Percentiles rank a stretch among this genome's conserved stretches.
phyloP scores from a whole-genome alignment of 1,139 yeast species.

The Blastobotrys malaysiensis region DNA sequence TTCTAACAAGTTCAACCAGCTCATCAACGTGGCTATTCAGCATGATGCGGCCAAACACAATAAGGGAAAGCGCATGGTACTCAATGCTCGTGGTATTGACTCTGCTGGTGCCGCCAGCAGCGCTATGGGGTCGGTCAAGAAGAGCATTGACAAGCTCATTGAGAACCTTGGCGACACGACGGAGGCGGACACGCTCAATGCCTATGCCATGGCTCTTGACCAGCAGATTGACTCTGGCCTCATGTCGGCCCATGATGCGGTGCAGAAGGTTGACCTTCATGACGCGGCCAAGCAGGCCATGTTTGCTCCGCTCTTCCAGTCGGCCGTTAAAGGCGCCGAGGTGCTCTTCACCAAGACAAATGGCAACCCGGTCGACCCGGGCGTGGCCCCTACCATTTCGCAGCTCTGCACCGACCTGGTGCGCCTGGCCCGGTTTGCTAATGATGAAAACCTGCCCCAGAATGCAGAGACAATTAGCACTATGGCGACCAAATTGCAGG shows the following conservation, averaged over 20 bases:
- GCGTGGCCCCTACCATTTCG: neutral
- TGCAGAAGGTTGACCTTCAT: neutral
- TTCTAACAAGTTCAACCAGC: constrained; percentile 5
- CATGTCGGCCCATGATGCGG: neutral
- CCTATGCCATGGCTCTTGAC: neutral
- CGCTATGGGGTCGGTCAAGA: neutral
- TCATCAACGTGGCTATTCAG: neutral
- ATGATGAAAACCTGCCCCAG: neutral
- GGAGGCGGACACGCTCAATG: neutral
- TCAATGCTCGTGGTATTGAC: neutral
- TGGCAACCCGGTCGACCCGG: neutral
- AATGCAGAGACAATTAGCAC: neutral
- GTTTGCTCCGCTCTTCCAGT: constrained; percentile 18
- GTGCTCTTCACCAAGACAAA: constrained; percentile 16
- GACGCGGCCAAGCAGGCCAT: neutral
- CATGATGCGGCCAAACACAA: neutral
- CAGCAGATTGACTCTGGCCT: neutral
- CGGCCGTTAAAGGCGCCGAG: constrained; percentile 31
- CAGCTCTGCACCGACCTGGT: neutral
- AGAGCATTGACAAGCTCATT: neutral
- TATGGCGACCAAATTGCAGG: neutral
- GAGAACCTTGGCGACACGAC: neutral
- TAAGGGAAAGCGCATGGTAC: neutral
- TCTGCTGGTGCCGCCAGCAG: neutral
- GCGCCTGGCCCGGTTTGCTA: neutral